Evolutionary conservation across 176 grass and related monocot species (phyloP).

Genomic region (Cenchrus purpureus): DNA sequence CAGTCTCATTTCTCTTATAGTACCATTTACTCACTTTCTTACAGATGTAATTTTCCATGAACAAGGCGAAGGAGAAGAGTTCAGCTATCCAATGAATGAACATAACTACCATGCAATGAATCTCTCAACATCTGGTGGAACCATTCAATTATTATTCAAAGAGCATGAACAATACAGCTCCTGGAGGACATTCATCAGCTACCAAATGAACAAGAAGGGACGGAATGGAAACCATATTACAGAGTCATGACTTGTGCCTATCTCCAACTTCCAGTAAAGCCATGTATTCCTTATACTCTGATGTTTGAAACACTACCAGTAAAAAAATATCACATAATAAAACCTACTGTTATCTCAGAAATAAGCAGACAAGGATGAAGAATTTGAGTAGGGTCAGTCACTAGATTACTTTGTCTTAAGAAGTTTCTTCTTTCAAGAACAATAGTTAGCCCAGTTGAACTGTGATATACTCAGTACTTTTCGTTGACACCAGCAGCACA

Average conservation of each 20-base stretch:
- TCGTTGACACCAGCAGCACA: background rate
- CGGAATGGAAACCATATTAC: background rate
- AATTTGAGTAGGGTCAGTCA: background rate
- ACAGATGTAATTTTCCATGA: slow-evolving; percentile 55
- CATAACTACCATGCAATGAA: slow-evolving; percentile 44
- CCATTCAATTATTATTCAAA: slow-evolving; percentile 60
- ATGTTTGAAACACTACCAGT: slow-evolving; percentile 1
- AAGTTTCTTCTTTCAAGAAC: background rate
- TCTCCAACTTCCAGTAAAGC: slow-evolving; percentile 12
- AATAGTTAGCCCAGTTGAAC: background rate
- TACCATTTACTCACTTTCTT: slow-evolving; percentile 23
- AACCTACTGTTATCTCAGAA: slow-evolving; percentile 1
- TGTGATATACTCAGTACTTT: background rate
- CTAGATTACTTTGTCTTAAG: background rate
- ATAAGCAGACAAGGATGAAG: background rate
- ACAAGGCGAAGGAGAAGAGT: slow-evolving; percentile 32
- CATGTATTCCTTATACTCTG: slow-evolving; percentile 8
- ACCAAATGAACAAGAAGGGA: slow-evolving; percentile 37
- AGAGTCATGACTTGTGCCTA: slow-evolving; percentile 15
- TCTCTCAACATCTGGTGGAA: slow-evolving; percentile 51
- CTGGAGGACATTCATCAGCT: slow-evolving; percentile 60
- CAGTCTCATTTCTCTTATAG: background rate
- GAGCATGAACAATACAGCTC: slow-evolving; percentile 50
- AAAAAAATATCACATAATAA: background rate
- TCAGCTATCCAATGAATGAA: slow-evolving; percentile 41